Percentiles rank a stretch among this genome's conserved stretches.
Evolutionary conservation across 495 filamentous ascomycete species (phyloP).

Genomic region (Neurospora sp.): DNA sequence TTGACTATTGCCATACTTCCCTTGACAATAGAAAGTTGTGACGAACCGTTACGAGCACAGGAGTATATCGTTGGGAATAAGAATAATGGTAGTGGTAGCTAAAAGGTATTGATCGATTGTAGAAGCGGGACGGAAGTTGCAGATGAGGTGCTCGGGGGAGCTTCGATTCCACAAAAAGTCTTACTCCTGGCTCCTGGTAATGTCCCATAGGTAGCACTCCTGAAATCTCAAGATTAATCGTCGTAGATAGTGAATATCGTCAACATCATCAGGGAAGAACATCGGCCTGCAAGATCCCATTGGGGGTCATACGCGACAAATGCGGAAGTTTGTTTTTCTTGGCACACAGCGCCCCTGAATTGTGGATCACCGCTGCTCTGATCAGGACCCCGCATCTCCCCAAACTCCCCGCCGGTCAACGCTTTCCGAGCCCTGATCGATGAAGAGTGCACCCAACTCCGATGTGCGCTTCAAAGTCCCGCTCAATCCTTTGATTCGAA

Average conservation of each 20-base stretch:
- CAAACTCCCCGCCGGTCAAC: neutral
- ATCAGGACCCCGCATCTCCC: neutral
- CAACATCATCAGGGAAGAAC: neutral
- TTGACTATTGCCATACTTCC: neutral
- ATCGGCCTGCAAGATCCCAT: neutral
- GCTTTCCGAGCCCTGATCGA: neutral
- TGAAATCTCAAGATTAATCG: neutral
- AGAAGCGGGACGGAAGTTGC: neutral
- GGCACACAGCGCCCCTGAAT: neutral
- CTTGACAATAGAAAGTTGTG: neutral
- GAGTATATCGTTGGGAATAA: too few relatives aligned
- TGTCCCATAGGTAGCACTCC: neutral
- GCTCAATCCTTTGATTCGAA: constrained; percentile 12
- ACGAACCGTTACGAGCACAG: too few relatives aligned
- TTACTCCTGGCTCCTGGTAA: too few relatives aligned
- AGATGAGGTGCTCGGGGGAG: neutral
- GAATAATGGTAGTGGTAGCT: too few relatives aligned
- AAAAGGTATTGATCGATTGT: too few relatives aligned
- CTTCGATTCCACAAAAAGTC: neutral
- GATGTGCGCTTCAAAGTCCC: constrained; percentile 17
- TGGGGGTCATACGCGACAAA: neutral
- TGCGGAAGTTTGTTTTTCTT: neutral
- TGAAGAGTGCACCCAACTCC: constrained; percentile 9
- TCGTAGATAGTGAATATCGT: neutral
- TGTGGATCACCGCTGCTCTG: neutral